These are phyloP conservation scores for Plectranthus barbatus DNA, from an alignment of 257 asterid species.

Conservation along the genomic window DNA sequence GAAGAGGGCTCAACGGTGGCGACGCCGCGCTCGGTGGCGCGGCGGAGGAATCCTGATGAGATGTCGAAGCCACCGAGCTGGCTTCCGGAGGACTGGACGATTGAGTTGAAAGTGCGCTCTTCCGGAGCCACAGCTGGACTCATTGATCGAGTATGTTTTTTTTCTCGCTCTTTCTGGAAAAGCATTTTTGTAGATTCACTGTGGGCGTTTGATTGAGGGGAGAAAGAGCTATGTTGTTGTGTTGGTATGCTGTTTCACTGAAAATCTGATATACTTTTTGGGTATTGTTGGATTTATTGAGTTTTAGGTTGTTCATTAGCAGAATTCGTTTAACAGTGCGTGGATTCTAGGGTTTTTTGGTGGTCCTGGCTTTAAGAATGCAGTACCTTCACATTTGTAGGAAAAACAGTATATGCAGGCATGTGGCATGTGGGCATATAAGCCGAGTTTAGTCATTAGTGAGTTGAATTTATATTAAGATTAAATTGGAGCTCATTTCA, in stretches of 20 bases:
- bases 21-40: background rate
- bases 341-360: background rate
- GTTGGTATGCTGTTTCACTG: background rate
- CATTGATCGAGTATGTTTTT: slow-evolving; percentile 30
- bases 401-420: too few relatives aligned
- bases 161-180: too few relatives aligned
- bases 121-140: slow-evolving; percentile 36
- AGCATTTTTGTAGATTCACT: background rate
- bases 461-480: background rate
- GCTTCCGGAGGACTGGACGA: slow-evolving; percentile 35
- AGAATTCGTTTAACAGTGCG: background rate
- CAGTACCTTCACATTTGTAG: too few relatives aligned
- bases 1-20: slow-evolving; percentile 13
- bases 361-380: too few relatives aligned
- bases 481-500: background rate
- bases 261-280: background rate
- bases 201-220: background rate
- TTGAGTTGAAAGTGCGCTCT: slow-evolving; percentile 24
- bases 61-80: slow-evolving; percentile 34
- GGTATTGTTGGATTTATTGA: background rate
- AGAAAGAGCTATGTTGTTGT: background rate
- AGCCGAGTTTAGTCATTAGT: background rate
- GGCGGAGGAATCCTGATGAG: slow-evolving; percentile 30
- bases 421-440: background rate
- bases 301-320: background rate